Conservation (phyloP, 2,329 filamentous ascomycete genomes). For the Calonectria pauciramosa region DNA sequence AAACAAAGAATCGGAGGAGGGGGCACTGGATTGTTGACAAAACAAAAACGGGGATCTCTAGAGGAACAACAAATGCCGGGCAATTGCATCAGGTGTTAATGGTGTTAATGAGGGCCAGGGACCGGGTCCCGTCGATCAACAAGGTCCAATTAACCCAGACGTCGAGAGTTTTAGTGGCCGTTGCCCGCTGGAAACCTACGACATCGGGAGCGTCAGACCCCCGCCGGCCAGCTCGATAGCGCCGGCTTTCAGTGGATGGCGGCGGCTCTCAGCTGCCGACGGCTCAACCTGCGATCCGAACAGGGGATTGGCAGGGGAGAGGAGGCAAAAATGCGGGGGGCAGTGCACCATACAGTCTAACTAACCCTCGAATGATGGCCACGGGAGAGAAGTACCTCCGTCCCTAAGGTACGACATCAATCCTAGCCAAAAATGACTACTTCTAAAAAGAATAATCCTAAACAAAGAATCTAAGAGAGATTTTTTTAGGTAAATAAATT, state of each 20-base stretch:
- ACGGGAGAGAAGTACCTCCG: no score
- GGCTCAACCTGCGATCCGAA: constrained; percentile 10
- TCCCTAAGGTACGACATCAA: no score
- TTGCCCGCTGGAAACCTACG: background rate
- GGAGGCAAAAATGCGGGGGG: background rate
- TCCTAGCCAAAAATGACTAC: no score
- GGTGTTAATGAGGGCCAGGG: background rate
- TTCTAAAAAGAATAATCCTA: no score
- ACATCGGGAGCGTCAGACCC: background rate
- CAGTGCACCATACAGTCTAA: background rate
- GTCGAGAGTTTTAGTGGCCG: constrained; percentile 6
- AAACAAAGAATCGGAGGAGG: background rate
- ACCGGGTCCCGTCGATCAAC: background rate
- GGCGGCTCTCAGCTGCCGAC: background rate
- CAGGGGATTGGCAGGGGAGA: background rate
- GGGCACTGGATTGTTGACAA: constrained; percentile 9
- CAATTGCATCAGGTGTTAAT: constrained; percentile 18
- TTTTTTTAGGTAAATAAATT: no score
- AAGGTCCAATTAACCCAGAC: background rate
- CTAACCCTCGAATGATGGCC: no score
- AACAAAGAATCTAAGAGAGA: no score
- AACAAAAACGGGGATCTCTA: background rate
- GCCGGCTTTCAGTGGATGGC: background rate
- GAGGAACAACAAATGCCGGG: constrained; percentile 15
- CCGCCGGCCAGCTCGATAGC: background rate